Evolutionary conservation across 768 basidiomycete species (phyloP).

Genomic region (Russula sp.): DNA sequence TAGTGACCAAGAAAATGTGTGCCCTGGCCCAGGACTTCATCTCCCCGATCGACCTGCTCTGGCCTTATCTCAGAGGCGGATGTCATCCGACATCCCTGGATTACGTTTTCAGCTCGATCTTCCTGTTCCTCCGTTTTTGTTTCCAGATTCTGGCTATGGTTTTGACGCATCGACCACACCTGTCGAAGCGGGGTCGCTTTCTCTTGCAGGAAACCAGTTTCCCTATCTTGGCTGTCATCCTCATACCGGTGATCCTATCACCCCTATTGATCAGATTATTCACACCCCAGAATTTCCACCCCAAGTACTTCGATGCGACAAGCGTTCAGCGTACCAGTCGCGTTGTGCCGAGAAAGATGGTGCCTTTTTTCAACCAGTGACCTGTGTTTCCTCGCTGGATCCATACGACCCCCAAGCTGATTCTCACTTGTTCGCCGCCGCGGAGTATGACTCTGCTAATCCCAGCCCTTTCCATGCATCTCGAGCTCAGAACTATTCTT

Average conservation of each 20-base stretch:
- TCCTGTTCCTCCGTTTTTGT: constrained; percentile 19
- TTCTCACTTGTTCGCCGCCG: not conserved
- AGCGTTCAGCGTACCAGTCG: not conserved
- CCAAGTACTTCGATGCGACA: constrained; percentile 24
- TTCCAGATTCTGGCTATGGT: constrained; percentile 23
- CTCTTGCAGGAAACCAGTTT: constrained; percentile 12
- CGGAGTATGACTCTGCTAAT: constrained; percentile 3
- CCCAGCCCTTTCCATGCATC: constrained; percentile 13
- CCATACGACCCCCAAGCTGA: not conserved
- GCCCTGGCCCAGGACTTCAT: not conserved
- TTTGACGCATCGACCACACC: constrained; percentile 2
- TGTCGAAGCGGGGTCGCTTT: not conserved
- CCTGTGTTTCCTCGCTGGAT: not conserved
- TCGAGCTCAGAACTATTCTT: constrained; percentile 14
- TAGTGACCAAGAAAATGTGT: constrained; percentile 14
- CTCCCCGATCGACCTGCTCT: constrained; percentile 9
- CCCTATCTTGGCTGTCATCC: constrained; percentile 10
- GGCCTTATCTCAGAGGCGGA: constrained; percentile 32
- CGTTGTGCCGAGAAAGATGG: constrained; percentile 6
- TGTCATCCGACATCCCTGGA: constrained; percentile 30
- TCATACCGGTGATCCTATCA: constrained; percentile 19
- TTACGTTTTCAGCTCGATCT: constrained; percentile 25
- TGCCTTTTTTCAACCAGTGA: constrained; percentile 2
- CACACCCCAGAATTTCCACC: constrained; percentile 29
- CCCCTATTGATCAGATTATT: constrained; percentile 30